Evolutionary conservation across 225 moss, liverwort and hornwort genomes (phyloP).

Genomic region (Sphagnum contortum): DNA sequence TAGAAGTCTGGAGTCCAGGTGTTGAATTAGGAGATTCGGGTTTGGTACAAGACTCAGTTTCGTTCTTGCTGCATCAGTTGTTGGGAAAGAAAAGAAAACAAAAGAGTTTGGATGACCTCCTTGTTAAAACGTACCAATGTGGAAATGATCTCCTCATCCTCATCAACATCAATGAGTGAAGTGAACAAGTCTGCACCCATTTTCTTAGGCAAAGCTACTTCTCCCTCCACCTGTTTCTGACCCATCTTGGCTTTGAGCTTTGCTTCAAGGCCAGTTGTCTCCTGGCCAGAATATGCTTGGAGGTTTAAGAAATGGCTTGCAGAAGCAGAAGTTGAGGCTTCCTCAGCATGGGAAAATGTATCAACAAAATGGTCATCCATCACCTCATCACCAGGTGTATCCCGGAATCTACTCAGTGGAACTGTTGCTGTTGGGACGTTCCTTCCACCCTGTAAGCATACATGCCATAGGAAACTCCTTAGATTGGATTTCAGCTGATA

Average conservation of each 20-base stretch:
- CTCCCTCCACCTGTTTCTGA: constrained; percentile 48
- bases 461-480: not conserved
- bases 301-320: constrained; percentile 30
- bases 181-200: constrained; percentile 41
- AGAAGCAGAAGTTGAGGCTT: constrained; percentile 35
- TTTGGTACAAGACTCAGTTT: too few species aligned
- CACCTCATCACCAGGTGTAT: constrained; percentile 52
- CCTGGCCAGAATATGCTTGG: constrained; percentile 16
- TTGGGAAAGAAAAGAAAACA: not conserved
- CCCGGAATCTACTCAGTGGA: constrained; percentile 42
- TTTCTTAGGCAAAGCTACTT: constrained; percentile 28
- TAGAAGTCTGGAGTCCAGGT: not conserved
- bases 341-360: constrained; percentile 28
- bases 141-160: constrained; percentile 45
- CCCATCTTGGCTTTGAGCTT: constrained; percentile 51
- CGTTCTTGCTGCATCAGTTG: too few species aligned
- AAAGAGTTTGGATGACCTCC: too few species aligned
- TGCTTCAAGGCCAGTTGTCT: constrained; percentile 30
- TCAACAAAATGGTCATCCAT: constrained; percentile 54
- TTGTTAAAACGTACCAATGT: too few species aligned
- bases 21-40: not conserved
- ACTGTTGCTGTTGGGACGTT: constrained; percentile 16
- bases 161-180: constrained; percentile 44
- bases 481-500: too few species aligned
- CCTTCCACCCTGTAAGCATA: constrained; percentile 26